phyloP scores from a whole-genome alignment of 164 flowering plant genomes.

The Litsea cubeba region DNA sequence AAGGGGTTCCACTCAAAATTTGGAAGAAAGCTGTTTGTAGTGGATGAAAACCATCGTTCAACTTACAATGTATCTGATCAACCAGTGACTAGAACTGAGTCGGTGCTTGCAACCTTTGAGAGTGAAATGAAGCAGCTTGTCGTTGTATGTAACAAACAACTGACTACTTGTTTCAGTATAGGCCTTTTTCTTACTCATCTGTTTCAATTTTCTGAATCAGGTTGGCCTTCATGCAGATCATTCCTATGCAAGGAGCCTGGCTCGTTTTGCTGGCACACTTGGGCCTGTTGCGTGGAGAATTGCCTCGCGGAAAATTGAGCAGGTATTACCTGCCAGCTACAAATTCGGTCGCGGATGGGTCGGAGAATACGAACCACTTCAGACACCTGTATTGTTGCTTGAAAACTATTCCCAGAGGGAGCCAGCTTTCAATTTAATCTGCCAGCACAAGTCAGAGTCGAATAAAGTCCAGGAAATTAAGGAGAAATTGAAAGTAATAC shows the following conservation, averaged over 20 bases:
- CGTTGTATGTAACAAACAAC: conserved; percentile 48
- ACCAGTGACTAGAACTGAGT: conserved; percentile 40
- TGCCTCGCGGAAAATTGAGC: conserved; percentile 75
- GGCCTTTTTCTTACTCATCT: conserved; percentile 11
- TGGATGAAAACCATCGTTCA: conserved; percentile 79
- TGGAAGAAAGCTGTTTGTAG: conserved; percentile 48
- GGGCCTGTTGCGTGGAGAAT: conserved; percentile 89
- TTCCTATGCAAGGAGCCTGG: conserved; percentile 86
- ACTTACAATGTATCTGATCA: conserved; percentile 53
- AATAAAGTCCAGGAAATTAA: conserved; percentile 21
- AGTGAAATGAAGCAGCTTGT: conserved; percentile 77
- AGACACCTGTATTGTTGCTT: conserved; percentile 51
- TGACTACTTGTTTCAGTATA: conserved; percentile 1
- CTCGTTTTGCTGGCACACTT: conserved; percentile 90
- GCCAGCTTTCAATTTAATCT: conserved; percentile 19
- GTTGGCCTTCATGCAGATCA: conserved; percentile 85
- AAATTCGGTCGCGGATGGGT: conserved; percentile 97
- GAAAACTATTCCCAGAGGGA: conserved; percentile 34
- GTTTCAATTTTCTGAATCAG: conserved; percentile 39
- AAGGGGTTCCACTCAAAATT: conserved; percentile 47
- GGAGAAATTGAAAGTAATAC: conserved; percentile 3
- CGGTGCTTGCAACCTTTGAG: conserved; percentile 61
- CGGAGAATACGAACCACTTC: conserved; percentile 87
- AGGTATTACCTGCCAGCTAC: conserved; percentile 59
- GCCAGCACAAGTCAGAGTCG: conserved; percentile 13